Evolutionary conservation across 164 flowering plant genomes (phyloP).

Genomic region (Magnolia sinica): DNA sequence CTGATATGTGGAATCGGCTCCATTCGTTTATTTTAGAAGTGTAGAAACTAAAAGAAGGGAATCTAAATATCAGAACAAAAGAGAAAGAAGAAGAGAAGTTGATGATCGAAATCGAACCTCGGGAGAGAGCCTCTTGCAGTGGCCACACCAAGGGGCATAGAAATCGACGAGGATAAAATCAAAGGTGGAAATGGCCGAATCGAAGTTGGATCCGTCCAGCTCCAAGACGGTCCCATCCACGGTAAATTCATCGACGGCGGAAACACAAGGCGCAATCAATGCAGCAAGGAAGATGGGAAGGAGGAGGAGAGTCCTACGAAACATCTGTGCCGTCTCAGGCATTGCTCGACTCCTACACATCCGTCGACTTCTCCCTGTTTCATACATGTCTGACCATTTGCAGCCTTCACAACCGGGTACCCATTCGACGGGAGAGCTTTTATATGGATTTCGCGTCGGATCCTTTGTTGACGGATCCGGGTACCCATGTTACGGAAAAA

Average conservation of each 20-base stretch:
- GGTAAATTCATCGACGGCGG: conserved; percentile 21
- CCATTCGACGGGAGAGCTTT: too few relatives aligned
- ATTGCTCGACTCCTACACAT: too few relatives aligned
- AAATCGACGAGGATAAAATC: conserved; percentile 84
- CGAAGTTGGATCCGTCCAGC: conserved; percentile 79
- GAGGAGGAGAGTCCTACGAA: background rate
- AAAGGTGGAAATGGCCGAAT: conserved; percentile 70
- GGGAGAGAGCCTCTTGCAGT: conserved; percentile 96
- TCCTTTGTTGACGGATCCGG: too few relatives aligned
- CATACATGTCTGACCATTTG: too few relatives aligned
- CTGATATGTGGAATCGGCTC: background rate
- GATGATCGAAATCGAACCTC: conserved; percentile 37
- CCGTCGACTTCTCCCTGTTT: too few relatives aligned
- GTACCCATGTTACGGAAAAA: too few relatives aligned
- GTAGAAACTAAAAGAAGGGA: background rate
- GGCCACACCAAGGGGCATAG: conserved; percentile 99
- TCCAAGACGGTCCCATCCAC: conserved; percentile 73
- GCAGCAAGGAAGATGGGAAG: background rate
- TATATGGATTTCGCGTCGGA: too few relatives aligned
- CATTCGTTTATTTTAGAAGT: too few relatives aligned
- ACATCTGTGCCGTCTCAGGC: too few relatives aligned
- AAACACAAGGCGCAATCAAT: background rate
- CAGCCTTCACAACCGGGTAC: too few relatives aligned
- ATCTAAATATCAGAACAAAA: background rate
- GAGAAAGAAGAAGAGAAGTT: background rate